These are phyloP conservation scores for Abortiporus biennis DNA, from an alignment of 1,284 basidiomycete species.

Conservation along the genomic window DNA sequence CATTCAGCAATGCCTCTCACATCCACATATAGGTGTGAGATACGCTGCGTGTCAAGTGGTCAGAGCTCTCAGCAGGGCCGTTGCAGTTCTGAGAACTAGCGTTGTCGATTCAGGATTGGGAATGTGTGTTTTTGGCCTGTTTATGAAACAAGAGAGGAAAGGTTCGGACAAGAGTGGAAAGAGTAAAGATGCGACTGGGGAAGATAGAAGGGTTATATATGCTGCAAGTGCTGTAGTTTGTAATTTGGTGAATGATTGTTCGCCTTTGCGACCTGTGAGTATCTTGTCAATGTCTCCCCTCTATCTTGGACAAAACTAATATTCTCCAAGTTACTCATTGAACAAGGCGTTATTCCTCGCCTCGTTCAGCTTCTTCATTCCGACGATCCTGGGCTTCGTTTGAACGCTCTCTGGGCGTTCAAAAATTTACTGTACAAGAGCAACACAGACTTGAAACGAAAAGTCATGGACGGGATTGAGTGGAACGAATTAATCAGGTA, in stretches of 20 bases:
- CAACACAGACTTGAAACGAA: constrained; percentile 47
- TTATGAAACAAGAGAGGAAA: too few relatives aligned
- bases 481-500: constrained; percentile 54
- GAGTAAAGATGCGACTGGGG: constrained; percentile 46
- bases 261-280: constrained; percentile 68
- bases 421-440: constrained; percentile 74
- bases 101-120: constrained; percentile 80
- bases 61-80: constrained; percentile 72
- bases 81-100: constrained; percentile 75
- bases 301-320: too few relatives aligned
- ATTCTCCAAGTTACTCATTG: constrained; percentile 46
- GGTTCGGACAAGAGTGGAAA: too few relatives aligned
- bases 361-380: constrained; percentile 51
- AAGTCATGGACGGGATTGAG: constrained; percentile 58
- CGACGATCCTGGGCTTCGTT: constrained; percentile 49
- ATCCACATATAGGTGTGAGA: constrained; percentile 68
- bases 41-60: constrained; percentile 83
- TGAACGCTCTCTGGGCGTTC: constrained; percentile 76
- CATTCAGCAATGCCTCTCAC: constrained; percentile 48
- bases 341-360: constrained; percentile 57
- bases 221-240: constrained; percentile 75
- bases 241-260: constrained; percentile 84
- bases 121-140: constrained; percentile 56
- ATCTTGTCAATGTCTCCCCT: too few relatives aligned
- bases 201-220: constrained; percentile 66